Conservation (phyloP, 2,329 filamentous ascomycete species). For the Fusarium virguliforme region DNA sequence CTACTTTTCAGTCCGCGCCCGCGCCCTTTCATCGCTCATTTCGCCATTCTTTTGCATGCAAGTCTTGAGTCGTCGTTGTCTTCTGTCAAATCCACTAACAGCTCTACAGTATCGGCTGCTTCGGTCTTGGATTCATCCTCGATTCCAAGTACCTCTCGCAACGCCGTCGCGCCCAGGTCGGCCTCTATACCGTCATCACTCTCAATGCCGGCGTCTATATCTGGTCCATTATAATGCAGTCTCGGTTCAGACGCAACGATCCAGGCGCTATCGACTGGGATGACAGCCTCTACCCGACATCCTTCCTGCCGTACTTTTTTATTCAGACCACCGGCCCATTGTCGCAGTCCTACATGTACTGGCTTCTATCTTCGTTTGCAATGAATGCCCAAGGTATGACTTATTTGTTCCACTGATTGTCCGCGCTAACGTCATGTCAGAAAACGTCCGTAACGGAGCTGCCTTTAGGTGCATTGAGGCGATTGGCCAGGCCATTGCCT, state of each 20-base stretch:
- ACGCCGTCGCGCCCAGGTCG: conserved; percentile 63
- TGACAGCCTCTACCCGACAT: conserved; percentile 58
- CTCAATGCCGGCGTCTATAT: conserved; percentile 66
- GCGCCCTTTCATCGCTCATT: conserved; percentile 44
- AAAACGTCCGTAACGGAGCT: conserved; percentile 61
- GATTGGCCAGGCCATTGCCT: conserved; percentile 59
- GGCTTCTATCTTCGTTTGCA: conserved; percentile 61
- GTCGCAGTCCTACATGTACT: conserved; percentile 64
- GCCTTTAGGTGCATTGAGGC: conserved; percentile 61
- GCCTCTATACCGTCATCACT: conserved; percentile 62
- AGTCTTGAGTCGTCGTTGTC: conserved; percentile 26
- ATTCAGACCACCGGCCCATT: conserved; percentile 59
- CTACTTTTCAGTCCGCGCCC: conserved; percentile 19
- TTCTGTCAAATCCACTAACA: neutral
- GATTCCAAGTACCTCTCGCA: conserved; percentile 59
- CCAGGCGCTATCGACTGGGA: conserved; percentile 65
- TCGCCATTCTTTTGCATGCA: conserved; percentile 65
- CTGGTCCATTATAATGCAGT: conserved; percentile 66
- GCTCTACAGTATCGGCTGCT: conserved; percentile 59
- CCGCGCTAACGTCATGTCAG: conserved; percentile 27
- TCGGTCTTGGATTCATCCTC: conserved; percentile 64
- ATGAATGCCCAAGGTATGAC: conserved; percentile 4
- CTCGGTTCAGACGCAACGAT: conserved; percentile 56
- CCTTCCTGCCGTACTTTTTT: conserved; percentile 66
- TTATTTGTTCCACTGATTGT: neutral